Base-by-base conservation (phyloP, 228 moss, liverwort and hornwort species). In the Sphagnum fallax region DNA sequence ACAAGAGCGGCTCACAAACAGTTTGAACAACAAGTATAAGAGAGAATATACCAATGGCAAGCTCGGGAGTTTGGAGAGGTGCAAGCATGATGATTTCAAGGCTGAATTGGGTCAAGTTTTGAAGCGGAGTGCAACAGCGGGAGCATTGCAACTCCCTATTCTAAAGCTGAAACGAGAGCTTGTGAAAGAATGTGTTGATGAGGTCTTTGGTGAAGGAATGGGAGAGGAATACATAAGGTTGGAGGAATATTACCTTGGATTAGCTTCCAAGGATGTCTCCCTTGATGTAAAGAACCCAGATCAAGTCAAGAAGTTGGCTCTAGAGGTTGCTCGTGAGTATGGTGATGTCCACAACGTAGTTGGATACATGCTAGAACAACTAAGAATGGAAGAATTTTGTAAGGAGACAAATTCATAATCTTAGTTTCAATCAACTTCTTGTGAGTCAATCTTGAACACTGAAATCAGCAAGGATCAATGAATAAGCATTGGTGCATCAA, bases 301-400 rank as follows among this genome's bases (percentile, higher is more conserved):
- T 4, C 60, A 18, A 5, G 49, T 77, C 10, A 73, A 61, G 47
- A 48, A 73, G 48, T 59, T 65, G 7, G 69, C 47, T 0, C 4
- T 4, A 52, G 48, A 50, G 2, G 73, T 71, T 47, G 65, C 52
- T 0, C 5, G 9, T 0, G 69, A 70, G 4, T 76, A 74, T 12
- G 1, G 0, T 0, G 76, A 83, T 58, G 76, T 79, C 64, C 72
- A 72, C 5, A 67, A 57, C 32, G 63, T 83, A 0, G 61, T 16
- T 0, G 10, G 49, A 5, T 83, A 70, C 50, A 83, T 83, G 83
- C 32, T 83, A 12, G 51, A 69, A 18, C 79, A 79, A n/a, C n/a
- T 83, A 0, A 71, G 70, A 57, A 48, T 65, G 65, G 65, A 6
- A 55, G 55, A 55, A 55, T 55, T 55, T 12, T 8, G 55, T 12